Base-by-base conservation (phyloP, 768 basidiomycete genomes). In the Phlebiopsis gigantea region DNA sequence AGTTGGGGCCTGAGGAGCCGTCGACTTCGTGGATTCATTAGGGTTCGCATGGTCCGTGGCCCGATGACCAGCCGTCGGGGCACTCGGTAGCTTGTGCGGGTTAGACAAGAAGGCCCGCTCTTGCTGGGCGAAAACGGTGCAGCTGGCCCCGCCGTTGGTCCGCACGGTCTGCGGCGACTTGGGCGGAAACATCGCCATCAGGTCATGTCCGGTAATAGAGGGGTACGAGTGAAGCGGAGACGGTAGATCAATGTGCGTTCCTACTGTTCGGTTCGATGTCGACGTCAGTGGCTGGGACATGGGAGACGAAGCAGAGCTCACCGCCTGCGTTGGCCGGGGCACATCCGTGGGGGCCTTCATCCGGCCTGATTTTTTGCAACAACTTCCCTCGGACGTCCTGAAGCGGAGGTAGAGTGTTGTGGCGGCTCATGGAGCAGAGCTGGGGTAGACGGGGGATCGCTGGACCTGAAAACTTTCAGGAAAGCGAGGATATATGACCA, bases 181-280 rank as follows among this genome's bases (percentile, higher is more conserved):
- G n/a, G 53, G 25, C 4, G 52, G 53, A 26, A 54, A 54, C 53
- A 54, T 43, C 24, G 53, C 41, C 53, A 54, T 54, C 14, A 54
- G 44, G 53, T 54, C 44, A 30, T 54, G 53, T 1, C 53, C 53
- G 15, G 53, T 54, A 29, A 54, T 44, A 6, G 50, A 21, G 21
- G 25, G 47, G 25, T 28, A 17, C 29, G 47, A n/a, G n/a, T n/a
- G n/a, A n/a, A n/a, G n/a, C n/a, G n/a, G n/a, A n/a, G n/a, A n/a
- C n/a, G n/a, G n/a, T n/a, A n/a, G n/a, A n/a, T n/a, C n/a, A n/a
- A n/a, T n/a, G n/a, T n/a, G n/a, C n/a, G n/a, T n/a, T n/a, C n/a
- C n/a, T n/a, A n/a, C n/a, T n/a, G n/a, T n/a, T n/a, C n/a, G n/a
- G n/a, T n/a, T n/a, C n/a, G n/a, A n/a, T n/a, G n/a, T n/a, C n/a